Evolutionary conservation across 768 basidiomycete genomes (phyloP), one percentile per base, ranked within the genome.

Genomic region (Trametes sanguinea): DNA sequence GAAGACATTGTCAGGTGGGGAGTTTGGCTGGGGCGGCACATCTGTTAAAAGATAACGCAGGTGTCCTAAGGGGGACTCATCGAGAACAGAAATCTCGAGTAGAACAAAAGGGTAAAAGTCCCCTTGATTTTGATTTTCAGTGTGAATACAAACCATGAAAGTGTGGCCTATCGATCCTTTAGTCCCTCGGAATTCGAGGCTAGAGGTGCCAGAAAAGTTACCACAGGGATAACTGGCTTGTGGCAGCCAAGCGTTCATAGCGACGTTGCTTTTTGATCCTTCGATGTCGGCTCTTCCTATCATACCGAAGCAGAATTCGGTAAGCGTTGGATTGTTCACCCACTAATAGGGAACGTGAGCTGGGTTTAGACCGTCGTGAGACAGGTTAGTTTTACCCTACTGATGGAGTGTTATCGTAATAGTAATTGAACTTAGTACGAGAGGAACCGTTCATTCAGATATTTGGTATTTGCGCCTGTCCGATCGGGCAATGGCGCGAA

Each of bases 301-400:
- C 84, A 86, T 86, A 85, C 83, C 80, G 82, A 86, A 85, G 85
- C 84, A 86, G 83, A 86, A 86, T 85, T 86, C 82, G 81, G 83
- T 85, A 85, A 85, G 84, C 81, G 82, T 86, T 86, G 85, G 85
- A 87, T 86, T 85, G 84, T 87, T 87, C 85, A 87, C 85, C 85
- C 85, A 83, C 80, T 81, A 85, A 85, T 86, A 86, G 85, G 86
- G 84, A 87, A 85, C 81, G 81, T 85, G 85, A 85, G 85, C 85
- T 86, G 85, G 85, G 85, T 86, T 87, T 87, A 86, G 85, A 86
- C 85, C 83, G 81, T 87, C 82, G 83, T 87, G 85, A 86, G 86
- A 88, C 85, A 87, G 86, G 85, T 87, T 88, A 87, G 85, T 88
- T 87, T 87, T 88, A 87, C 85, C 84, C 85, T 88, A 85, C 84